Evolutionary conservation across 306 rosid species (phyloP).

Genomic region (Cucumis cinereus): DNA sequence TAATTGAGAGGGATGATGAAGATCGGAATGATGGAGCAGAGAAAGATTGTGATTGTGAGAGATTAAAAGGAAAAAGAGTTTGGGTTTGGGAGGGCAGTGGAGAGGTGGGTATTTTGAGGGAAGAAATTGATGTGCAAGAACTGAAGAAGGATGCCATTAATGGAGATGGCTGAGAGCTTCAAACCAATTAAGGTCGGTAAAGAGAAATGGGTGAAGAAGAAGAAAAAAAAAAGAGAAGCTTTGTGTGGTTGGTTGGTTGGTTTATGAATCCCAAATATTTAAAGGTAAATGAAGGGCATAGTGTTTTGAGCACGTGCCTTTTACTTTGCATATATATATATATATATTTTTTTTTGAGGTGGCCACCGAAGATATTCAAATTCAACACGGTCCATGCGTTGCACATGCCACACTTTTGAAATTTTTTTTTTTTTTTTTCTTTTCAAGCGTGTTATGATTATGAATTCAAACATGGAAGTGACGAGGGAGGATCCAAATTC

Average conservation of each 20-base stretch:
- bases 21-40: slow-evolving; percentile 11
- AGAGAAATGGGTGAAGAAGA: background rate
- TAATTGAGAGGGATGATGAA: slow-evolving; percentile 5
- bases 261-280: background rate
- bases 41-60: slow-evolving; percentile 23
- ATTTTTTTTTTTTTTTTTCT: background rate
- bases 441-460: background rate
- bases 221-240: background rate
- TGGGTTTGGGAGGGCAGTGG: slow-evolving; percentile 23
- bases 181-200: background rate
- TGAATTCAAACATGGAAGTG: background rate
- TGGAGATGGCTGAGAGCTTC: background rate
- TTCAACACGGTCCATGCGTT: background rate
- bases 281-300: background rate
- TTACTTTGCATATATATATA: no score
- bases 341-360: background rate
- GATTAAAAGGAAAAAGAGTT: slow-evolving; percentile 21
- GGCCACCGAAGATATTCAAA: background rate
- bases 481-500: background rate
- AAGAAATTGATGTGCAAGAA: slow-evolving; percentile 28
- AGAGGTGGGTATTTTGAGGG: slow-evolving; percentile 17
- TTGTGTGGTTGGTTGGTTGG: background rate
- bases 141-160: slow-evolving; percentile 51
- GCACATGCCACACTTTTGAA: background rate
- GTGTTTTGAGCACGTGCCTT: background rate